phyloP scores from a whole-genome alignment of 2,329 filamentous ascomycete genomes.

The Penicillium polonicum region DNA sequence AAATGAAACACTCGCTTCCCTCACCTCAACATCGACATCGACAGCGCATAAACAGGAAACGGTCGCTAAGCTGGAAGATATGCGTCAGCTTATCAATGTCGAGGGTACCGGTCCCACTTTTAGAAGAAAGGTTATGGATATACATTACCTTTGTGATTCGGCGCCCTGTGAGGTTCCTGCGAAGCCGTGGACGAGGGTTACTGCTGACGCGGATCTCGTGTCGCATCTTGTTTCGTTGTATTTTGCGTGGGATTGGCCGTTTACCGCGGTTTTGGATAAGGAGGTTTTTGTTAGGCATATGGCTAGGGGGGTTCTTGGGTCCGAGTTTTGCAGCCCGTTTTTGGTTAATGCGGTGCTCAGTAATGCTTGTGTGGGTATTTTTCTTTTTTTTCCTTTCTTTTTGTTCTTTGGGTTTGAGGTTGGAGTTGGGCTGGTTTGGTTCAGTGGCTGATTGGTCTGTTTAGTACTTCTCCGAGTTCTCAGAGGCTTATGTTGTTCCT shows the following conservation, averaged over 20 bases:
- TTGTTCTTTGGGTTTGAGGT: background rate
- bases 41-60: constrained; percentile 18
- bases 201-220: constrained; percentile 69
- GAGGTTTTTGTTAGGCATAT: constrained; percentile 68
- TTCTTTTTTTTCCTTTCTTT: background rate
- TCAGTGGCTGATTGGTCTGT: background rate
- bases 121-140: constrained; percentile 43
- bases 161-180: constrained; percentile 38
- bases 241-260: constrained; percentile 90
- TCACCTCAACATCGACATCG: background rate
- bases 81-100: constrained; percentile 30
- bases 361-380: constrained; percentile 39
- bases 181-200: constrained; percentile 75
- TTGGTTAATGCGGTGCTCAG: constrained; percentile 90
- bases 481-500: constrained; percentile 38
- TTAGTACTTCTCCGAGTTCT: constrained; percentile 42
- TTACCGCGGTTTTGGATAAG: constrained; percentile 74
- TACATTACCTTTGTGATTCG: constrained; percentile 40
- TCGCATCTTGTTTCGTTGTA: constrained; percentile 87
- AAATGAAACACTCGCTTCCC: constrained; percentile 26
- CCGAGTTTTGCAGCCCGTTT: constrained; percentile 77
- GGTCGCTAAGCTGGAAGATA: constrained; percentile 29
- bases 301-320: constrained; percentile 43
- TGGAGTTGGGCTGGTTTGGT: background rate
- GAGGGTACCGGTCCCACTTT: constrained; percentile 35